Evolutionary conservation across 1,284 basidiomycete genomes (phyloP).

Genomic region (Hemileia vastatrix): DNA sequence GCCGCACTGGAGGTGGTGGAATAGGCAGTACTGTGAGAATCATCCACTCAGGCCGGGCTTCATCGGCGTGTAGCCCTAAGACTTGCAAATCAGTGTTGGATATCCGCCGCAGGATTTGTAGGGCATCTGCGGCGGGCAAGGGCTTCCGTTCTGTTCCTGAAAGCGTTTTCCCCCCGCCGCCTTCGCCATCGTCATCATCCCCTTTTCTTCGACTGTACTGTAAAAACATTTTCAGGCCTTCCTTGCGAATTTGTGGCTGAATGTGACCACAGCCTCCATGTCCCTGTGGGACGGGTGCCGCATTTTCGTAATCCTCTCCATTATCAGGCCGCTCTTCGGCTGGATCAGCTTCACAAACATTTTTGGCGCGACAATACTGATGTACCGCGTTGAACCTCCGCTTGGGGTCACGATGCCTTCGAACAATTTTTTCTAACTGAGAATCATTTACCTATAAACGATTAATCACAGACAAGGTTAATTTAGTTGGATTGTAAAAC

Average conservation of each 20-base stretch:
- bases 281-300: slow-evolving; percentile 58
- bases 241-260: slow-evolving; percentile 85
- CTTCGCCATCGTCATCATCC: slow-evolving; percentile 62
- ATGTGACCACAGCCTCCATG: slow-evolving; percentile 92
- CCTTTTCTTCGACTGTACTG: slow-evolving; percentile 88
- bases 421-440: slow-evolving; percentile 69
- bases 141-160: slow-evolving; percentile 80
- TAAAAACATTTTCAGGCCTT: slow-evolving; percentile 90
- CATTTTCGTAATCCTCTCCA: slow-evolving; percentile 66
- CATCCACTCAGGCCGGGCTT: slow-evolving; percentile 99
- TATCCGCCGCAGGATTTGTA: slow-evolving; percentile 88
- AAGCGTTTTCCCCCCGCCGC: slow-evolving; percentile 27
- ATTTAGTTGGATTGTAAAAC: slow-evolving; percentile 52
- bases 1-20: slow-evolving; percentile 93
- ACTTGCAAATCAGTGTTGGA: slow-evolving; percentile 78
- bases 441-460: slow-evolving; percentile 61
- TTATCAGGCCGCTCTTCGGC: slow-evolving; percentile 52
- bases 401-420: slow-evolving; percentile 76
- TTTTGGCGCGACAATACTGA: slow-evolving; percentile 74
- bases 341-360: slow-evolving; percentile 65
- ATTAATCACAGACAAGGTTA: slow-evolving; percentile 35
- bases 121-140: slow-evolving; percentile 78
- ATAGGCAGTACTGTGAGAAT: slow-evolving; percentile 95
- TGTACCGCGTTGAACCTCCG: slow-evolving; percentile 77
- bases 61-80: slow-evolving; percentile 87